These are phyloP conservation scores for Ilex paraguariensis DNA, from an alignment of 305 asterid genomes.

Conservation along the genomic window DNA sequence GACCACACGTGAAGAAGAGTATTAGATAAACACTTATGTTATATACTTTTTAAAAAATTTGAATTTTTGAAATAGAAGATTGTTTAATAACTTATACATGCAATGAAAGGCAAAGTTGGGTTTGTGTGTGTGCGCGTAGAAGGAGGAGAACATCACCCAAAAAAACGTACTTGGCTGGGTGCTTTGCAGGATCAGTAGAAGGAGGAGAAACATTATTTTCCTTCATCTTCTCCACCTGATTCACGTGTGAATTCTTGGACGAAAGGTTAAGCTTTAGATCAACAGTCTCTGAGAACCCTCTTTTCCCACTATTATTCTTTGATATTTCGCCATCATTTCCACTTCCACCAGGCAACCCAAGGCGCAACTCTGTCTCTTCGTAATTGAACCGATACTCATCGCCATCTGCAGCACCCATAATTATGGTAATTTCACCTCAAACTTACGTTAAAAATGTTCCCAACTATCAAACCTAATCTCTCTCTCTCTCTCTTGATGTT, in stretches of 20 bases:
- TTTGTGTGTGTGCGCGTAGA: too few relatives aligned
- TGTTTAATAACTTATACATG: too few relatives aligned
- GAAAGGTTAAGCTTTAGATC: slow-evolving; percentile 27
- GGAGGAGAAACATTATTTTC: slow-evolving; percentile 8
- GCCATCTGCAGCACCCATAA: slow-evolving; percentile 1
- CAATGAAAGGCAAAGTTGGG: too few relatives aligned
- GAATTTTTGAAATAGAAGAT: too few relatives aligned
- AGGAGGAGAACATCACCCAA: too few relatives aligned
- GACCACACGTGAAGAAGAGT: too few relatives aligned
- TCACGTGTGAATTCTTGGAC: background rate
- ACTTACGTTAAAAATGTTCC: too few relatives aligned
- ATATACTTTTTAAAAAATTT: too few relatives aligned
- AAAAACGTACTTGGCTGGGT: slow-evolving; percentile 25
- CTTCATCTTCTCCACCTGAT: background rate
- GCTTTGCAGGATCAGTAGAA: slow-evolving; percentile 13
- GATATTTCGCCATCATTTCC: background rate
- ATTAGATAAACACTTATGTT: too few relatives aligned
- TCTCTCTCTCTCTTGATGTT: too few relatives aligned
- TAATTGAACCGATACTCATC: slow-evolving; percentile 8
- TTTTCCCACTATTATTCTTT: slow-evolving; percentile 16
- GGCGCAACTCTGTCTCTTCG: slow-evolving; percentile 29
- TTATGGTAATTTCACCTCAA: slow-evolving; percentile 1
- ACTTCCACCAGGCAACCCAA: slow-evolving; percentile 25
- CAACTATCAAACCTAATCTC: too few relatives aligned
- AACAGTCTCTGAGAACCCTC: slow-evolving; percentile 25